Conservation (phyloP, 768 basidiomycete species). For the Russula sp. region DNA sequence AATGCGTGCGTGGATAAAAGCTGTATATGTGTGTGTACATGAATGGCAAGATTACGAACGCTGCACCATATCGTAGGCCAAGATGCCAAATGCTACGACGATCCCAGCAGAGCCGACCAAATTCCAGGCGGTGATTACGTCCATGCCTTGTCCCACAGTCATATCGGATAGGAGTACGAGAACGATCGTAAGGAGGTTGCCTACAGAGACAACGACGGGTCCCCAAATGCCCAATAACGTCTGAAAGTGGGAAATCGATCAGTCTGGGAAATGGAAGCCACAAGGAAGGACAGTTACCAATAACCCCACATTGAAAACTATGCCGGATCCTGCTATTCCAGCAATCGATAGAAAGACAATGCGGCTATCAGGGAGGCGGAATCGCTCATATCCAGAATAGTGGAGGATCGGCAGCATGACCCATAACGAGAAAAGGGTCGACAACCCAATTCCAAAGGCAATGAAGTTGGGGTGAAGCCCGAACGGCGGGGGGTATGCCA, state of each 20-base stretch:
- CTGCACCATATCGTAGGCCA: slow-evolving; percentile 63
- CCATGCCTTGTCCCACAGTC: slow-evolving; percentile 54
- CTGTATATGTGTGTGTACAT: background rate
- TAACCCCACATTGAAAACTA: slow-evolving; percentile 77
- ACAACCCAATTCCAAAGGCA: slow-evolving; percentile 72
- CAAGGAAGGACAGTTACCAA: slow-evolving; percentile 47
- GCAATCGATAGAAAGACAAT: slow-evolving; percentile 44
- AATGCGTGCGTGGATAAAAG: background rate
- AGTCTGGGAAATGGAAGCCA: background rate
- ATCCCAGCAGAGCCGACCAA: slow-evolving; percentile 73
- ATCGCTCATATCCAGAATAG: slow-evolving; percentile 53
- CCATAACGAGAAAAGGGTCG: slow-evolving; percentile 70
- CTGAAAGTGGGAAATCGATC: slow-evolving; percentile 32
- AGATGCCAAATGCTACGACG: slow-evolving; percentile 71
- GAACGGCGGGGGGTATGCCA: slow-evolving; percentile 58
- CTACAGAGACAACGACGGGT: slow-evolving; percentile 81
- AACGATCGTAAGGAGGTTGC: slow-evolving; percentile 91
- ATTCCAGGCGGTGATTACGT: slow-evolving; percentile 62
- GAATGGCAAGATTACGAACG: background rate
- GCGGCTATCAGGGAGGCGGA: slow-evolving; percentile 51
- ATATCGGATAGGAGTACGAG: slow-evolving; percentile 78
- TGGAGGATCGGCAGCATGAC: slow-evolving; percentile 72
- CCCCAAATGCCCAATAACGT: slow-evolving; percentile 81
- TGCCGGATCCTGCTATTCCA: slow-evolving; percentile 63
- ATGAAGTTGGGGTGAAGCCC: slow-evolving; percentile 80